Percentiles rank a stretch among this genome's conserved stretches.
phyloP scores from a whole-genome alignment of 441 rosid species.

The Erodium texanum region DNA sequence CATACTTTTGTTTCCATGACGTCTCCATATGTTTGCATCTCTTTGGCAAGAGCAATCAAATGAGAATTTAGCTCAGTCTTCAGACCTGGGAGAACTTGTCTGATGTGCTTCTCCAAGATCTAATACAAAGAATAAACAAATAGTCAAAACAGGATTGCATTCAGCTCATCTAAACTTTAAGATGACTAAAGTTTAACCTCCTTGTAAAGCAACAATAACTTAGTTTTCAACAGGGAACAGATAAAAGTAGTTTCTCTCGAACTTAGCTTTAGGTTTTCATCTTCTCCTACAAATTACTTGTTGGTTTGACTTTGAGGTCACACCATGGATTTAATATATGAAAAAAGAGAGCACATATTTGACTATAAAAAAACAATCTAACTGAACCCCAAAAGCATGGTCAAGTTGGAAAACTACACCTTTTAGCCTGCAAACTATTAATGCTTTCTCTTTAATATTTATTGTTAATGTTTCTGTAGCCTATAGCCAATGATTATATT shows the following conservation, averaged over 20 bases:
- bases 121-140: slow-evolving; percentile 14
- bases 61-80: slow-evolving; percentile 70
- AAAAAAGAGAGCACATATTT: no score
- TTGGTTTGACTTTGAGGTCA: neutral
- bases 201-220: no score
- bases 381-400: neutral
- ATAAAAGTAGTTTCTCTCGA: neutral
- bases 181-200: neutral
- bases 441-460: neutral
- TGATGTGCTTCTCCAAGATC: slow-evolving; percentile 88
- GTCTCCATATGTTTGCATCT: slow-evolving; percentile 84
- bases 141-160: neutral
- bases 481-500: neutral
- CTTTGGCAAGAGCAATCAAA: slow-evolving; percentile 74
- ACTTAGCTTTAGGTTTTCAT: neutral
- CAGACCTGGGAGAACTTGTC: slow-evolving; percentile 68
- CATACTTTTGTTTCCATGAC: slow-evolving; percentile 79
- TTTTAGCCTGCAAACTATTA: neutral
- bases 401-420: neutral
- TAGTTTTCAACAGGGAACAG: neutral
- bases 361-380: neutral
- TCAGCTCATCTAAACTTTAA: neutral
- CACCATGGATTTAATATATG: neutral
- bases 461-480: neutral
- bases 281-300: neutral